A percentile compares a stretch with the other conserved stretches of the same genome.
These are phyloP conservation scores for Wickerhamiella musiphila DNA, from an alignment of 805 yeast genomes.

Conservation along the genomic window DNA sequence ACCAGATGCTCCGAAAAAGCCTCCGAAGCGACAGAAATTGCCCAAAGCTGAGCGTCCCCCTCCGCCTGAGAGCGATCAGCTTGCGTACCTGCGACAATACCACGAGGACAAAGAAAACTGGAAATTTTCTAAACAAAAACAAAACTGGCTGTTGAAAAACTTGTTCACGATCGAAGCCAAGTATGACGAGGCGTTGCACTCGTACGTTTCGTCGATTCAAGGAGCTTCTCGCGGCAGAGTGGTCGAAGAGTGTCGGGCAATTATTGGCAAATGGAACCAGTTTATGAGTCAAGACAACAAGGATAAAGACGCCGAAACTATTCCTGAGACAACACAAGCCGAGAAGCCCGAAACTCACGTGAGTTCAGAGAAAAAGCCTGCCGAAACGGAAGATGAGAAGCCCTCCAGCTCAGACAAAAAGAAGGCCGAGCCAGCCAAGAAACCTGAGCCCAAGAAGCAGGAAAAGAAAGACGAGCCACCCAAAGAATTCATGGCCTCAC, in stretches of 20 bases:
- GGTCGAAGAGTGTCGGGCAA: slow-evolving; percentile 29
- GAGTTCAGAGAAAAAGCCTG: not conserved
- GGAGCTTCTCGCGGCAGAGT: slow-evolving; percentile 54
- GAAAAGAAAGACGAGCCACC: slow-evolving; percentile 7
- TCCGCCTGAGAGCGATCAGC: slow-evolving; percentile 65
- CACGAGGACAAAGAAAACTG: slow-evolving; percentile 39
- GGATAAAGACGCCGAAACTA: slow-evolving; percentile 1
- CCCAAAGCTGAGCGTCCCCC: slow-evolving; percentile 52
- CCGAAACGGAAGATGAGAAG: not conserved
- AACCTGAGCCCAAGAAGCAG: not conserved
- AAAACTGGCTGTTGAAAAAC: slow-evolving; percentile 66
- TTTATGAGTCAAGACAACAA: slow-evolving; percentile 21
- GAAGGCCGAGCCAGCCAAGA: not conserved
- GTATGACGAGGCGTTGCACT: slow-evolving; percentile 33
- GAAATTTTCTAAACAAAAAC: slow-evolving; percentile 79
- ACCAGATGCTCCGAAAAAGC: slow-evolving; percentile 26
- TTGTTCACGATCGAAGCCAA: slow-evolving; percentile 32
- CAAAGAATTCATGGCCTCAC: slow-evolving; percentile 9
- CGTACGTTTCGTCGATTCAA: slow-evolving; percentile 43
- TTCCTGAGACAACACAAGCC: slow-evolving; percentile 2
- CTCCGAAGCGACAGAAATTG: slow-evolving; percentile 51
- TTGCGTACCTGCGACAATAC: slow-evolving; percentile 44
- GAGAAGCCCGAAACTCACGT: slow-evolving; percentile 3
- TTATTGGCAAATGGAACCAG: slow-evolving; percentile 40
- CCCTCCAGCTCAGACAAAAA: too few relatives aligned